Percentiles rank a stretch among this genome's conserved stretches.
These are phyloP conservation scores for peach (Prunus persica) DNA, from an alignment of 306 rosid species.

Conservation along the genomic window DNA sequence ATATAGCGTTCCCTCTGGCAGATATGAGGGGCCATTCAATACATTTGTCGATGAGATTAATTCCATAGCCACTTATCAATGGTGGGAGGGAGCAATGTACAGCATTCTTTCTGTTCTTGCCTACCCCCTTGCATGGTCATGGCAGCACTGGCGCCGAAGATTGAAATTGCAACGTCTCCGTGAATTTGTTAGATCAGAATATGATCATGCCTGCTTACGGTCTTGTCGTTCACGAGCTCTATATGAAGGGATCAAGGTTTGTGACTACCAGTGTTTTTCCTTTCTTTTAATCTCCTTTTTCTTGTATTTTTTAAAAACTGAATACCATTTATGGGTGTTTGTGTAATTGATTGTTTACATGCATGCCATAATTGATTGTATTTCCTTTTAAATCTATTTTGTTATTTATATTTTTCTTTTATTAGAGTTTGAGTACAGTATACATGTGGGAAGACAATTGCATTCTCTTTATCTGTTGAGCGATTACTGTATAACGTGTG, in stretches of 20 bases:
- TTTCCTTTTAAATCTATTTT: neutral
- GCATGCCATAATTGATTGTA: too few species aligned
- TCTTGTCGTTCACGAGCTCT: constrained; percentile 99
- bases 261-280: neutral
- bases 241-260: constrained; percentile 97
- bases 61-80: constrained; percentile 84
- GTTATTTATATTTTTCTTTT: too few species aligned
- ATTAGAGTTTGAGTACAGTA: too few species aligned
- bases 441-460: too few species aligned
- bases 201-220: constrained; percentile 89
- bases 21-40: constrained; percentile 89
- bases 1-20: constrained; percentile 39
- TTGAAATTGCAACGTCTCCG: constrained; percentile 84
- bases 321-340: too few species aligned
- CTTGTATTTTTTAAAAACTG: neutral
- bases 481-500: neutral
- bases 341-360: too few species aligned
- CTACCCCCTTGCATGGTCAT: constrained; percentile 92
- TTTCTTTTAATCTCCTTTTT: neutral
- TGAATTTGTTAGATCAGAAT: constrained; percentile 95
- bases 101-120: constrained; percentile 72
- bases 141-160: constrained; percentile 95
- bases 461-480: neutral
- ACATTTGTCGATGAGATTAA: constrained; percentile 90
- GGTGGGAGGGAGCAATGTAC: constrained; percentile 99